Evolutionary conservation across 2,329 filamentous ascomycete genomes (phyloP), one percentile per base, ranked within the genome.

Genomic region (Colletotrichum sp.): DNA sequence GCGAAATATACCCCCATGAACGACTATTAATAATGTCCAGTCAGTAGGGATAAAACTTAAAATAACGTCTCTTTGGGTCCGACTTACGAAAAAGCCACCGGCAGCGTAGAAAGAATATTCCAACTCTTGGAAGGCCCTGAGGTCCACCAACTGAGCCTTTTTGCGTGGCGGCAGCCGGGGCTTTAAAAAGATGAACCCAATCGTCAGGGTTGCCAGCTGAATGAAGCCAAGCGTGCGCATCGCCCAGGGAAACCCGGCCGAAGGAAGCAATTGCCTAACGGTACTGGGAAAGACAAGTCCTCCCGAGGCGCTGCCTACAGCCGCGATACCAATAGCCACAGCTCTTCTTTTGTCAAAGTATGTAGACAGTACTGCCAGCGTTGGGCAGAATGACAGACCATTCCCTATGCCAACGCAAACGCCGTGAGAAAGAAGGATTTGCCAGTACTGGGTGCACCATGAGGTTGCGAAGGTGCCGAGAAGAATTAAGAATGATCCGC

Each of bases 301-400:
- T 1, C 90, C 90, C 3, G 90, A 84, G 5, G 89, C 89, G 64
- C 89, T 90, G 3, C 92, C 92, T 1, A 89, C 88, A 2, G 91
- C 91, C 4, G 90, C 89, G 3, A 93, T 80, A 3, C 92, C 92
- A 55, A 93, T 89, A 7, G 90, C 91, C 5, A 94, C 82, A 1
- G 88, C 89, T 72, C 90, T 86, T 71, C 86, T 88, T 55, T 85
- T 86, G 44, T 87, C 86, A 80, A 94, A 94, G 77, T 93, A 93
- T n/a, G 91, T 89, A 0, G 92, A 89, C 15, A 94, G 82, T 10
- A 93, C 86, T 12, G 92, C 90, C 26, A 93, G 85, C 5, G 89
- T 87, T 0, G 92, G 89, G 13, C 90, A 87, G 80, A 91, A 93
- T 9, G 91, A 84, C 69, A 88, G 88, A 1, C 91, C 92, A 24